A percentile compares a stretch with the other conserved stretches of the same genome.
Conservation (phyloP, 2,329 filamentous ascomycete species). For the Talaromyces albobiverticillius region DNA sequence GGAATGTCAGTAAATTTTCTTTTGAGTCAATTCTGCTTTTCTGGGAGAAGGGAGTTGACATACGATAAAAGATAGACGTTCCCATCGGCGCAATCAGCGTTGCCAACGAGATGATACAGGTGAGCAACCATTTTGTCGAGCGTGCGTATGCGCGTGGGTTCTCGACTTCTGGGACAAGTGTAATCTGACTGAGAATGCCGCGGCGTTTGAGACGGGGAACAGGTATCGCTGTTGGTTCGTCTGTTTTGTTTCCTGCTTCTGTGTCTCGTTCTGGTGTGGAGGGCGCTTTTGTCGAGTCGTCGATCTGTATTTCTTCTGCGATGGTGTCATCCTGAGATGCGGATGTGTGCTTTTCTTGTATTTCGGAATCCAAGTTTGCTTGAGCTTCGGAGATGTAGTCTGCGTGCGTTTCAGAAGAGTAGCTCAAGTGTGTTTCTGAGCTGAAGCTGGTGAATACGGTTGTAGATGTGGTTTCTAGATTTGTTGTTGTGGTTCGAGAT, state of each 20-base stretch:
- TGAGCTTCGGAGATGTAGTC: too few species aligned
- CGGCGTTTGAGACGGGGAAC: conserved; percentile 57
- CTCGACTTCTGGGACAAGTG: conserved; percentile 75
- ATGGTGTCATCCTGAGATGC: too few species aligned
- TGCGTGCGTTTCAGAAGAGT: background rate
- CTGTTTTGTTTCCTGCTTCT: background rate
- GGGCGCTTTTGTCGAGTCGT: background rate
- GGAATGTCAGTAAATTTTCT: background rate
- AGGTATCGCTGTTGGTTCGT: background rate
- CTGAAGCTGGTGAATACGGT: background rate
- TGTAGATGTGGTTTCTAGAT: background rate
- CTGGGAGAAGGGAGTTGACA: conserved; percentile 16
- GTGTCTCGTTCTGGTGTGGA: background rate
- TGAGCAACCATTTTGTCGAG: conserved; percentile 81
- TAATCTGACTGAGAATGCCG: conserved; percentile 68
- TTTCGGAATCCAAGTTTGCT: too few species aligned
- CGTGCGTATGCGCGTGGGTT: conserved; percentile 70
- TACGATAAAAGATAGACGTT: conserved; percentile 78
- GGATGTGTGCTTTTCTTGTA: too few species aligned
- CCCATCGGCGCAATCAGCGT: conserved; percentile 78
- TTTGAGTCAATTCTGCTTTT: too few species aligned
- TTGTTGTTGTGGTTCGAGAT: background rate
- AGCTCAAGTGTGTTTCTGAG: background rate
- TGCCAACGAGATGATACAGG: conserved; percentile 70
- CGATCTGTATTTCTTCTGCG: too few species aligned